Evolutionary conservation across 306 rosid genomes (phyloP).

Genomic region (Vicia faba): DNA sequence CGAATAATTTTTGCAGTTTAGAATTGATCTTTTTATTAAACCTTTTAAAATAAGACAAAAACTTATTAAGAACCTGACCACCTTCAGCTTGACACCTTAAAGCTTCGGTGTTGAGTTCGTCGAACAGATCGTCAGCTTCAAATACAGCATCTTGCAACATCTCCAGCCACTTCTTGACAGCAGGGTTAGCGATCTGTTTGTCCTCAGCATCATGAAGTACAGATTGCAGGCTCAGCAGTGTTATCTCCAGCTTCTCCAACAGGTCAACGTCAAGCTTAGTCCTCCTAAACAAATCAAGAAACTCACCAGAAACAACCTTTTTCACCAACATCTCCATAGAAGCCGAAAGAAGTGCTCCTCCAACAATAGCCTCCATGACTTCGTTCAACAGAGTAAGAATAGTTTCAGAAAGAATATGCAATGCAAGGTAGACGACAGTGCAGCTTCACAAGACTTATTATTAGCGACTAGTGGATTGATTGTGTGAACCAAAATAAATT

Average conservation of each 20-base stretch:
- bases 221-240: constrained; percentile 25
- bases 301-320: not conserved
- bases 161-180: constrained; percentile 30
- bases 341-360: constrained; percentile 31
- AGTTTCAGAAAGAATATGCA: no score
- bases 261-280: constrained; percentile 11
- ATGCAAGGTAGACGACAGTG: no score
- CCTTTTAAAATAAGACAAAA: constrained; percentile 8
- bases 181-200: constrained; percentile 6
- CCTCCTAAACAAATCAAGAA: not conserved
- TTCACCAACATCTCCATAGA: constrained; percentile 12
- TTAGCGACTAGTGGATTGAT: no score
- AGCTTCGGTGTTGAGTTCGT: no score
- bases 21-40: constrained; percentile 38
- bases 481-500: no score
- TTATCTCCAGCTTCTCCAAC: not conserved
- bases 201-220: constrained; percentile 36
- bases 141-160: constrained; percentile 13
- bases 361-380: not conserved
- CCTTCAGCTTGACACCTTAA: no score
- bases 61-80: no score
- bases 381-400: no score
- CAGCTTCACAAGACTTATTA: no score
- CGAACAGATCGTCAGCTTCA: not conserved
- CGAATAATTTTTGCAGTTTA: constrained; percentile 24